These are phyloP conservation scores for Talaromyces sp. DNA, from an alignment of 2,329 filamentous ascomycete species.

Conservation along the genomic window DNA sequence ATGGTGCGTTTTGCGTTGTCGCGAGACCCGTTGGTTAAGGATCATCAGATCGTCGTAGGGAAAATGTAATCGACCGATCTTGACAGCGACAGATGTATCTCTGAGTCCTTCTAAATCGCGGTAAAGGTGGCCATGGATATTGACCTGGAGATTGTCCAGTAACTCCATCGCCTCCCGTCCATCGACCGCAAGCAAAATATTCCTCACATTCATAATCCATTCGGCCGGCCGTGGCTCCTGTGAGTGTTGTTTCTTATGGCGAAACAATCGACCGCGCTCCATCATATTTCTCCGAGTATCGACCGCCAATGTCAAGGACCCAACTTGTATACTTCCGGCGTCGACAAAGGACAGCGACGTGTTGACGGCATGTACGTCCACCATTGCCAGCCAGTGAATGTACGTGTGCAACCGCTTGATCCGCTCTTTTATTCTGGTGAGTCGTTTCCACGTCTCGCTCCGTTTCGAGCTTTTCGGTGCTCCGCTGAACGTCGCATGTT, in stretches of 20 bases:
- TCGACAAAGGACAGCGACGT: slow-evolving; percentile 72
- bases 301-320: slow-evolving; percentile 77
- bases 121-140: slow-evolving; percentile 86
- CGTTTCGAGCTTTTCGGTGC: slow-evolving; percentile 32
- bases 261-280: slow-evolving; percentile 82
- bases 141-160: slow-evolving; percentile 80
- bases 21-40: slow-evolving; percentile 32
- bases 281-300: slow-evolving; percentile 90
- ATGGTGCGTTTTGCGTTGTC: slow-evolving; percentile 34
- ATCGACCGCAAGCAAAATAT: slow-evolving; percentile 82
- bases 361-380: slow-evolving; percentile 82
- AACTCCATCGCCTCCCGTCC: slow-evolving; percentile 82
- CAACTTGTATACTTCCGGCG: slow-evolving; percentile 80
- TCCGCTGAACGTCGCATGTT: slow-evolving; percentile 16
- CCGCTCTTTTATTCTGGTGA: slow-evolving; percentile 75
- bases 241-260: slow-evolving; percentile 65
- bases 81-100: slow-evolving; percentile 84
- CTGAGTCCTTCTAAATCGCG: slow-evolving; percentile 79
- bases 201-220: slow-evolving; percentile 85
- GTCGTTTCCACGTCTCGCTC: slow-evolving; percentile 73
- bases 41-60: slow-evolving; percentile 80
- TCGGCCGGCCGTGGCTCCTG: slow-evolving; percentile 73
- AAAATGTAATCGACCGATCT: slow-evolving; percentile 83
- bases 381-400: slow-evolving; percentile 81
- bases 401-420: slow-evolving; percentile 83